Base-by-base conservation (phyloP, 169 alveolate genomes). In the Plasmodium vinckei region DNA sequence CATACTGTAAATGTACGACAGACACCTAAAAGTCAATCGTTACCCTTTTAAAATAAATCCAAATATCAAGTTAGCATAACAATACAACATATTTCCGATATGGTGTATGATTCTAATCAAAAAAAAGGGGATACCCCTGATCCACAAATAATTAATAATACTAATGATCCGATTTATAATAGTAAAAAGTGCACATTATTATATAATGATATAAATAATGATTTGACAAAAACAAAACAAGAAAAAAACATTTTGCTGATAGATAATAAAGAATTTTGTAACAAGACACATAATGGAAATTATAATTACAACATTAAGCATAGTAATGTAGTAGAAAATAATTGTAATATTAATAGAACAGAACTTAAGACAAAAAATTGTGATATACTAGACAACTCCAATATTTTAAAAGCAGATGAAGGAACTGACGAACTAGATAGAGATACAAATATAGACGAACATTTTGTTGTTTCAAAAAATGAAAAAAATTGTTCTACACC, bases 131-230 rank as follows among this genome's bases (percentile, higher is more conserved):
- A 42, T 65, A 65, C 42, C 33, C 17, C 44, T n/a, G 54, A 4
- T 65, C 13, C 54, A n/a, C 15, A 9, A 7, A 19, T 19, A 9
- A 27, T 25, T 13, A 25, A 2, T 27, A 9, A 33, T 33, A 3
- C 7, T 7, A 33, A 4, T 33, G 61, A 68, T 47, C 65, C 10
- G 0, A 57, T 9, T 33, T 33, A 57, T 17, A 21, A 23, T 19
- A 25, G 51, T 23, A 23, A 47, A 19, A 57, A 57, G 4, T 57
- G 27, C 27, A n/a, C 65, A 9, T 23, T 57, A 5, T 49, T 68
- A 47, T 47, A 68, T 47, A 68, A 68, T 5, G 49, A 68, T 23
- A 42, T 9, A 68, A 47, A 65, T 39, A 65, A 42, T 65, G 54
- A 65, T 10, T 10, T 61, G 47, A 61, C 9, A 12, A 51, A 13